Percentiles rank a stretch among this genome's conserved stretches.
Conservation (phyloP, 768 basidiomycete species). For the Boletus rex-veris region DNA sequence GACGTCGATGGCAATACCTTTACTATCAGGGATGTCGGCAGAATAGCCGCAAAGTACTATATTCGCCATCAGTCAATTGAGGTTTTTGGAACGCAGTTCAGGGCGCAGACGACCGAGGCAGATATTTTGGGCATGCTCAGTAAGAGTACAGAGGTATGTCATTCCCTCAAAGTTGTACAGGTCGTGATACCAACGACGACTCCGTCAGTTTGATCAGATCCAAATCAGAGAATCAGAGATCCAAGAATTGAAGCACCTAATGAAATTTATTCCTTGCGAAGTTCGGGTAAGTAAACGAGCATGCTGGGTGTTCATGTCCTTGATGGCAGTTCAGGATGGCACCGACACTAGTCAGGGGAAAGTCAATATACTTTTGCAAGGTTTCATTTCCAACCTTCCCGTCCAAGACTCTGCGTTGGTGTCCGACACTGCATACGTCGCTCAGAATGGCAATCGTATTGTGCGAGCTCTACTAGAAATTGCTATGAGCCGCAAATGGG, state of each 20-base stretch:
- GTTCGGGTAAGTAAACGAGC: slow-evolving; percentile 54
- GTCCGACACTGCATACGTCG: slow-evolving; percentile 90
- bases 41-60: slow-evolving; percentile 96
- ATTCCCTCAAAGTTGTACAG: neutral
- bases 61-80: slow-evolving; percentile 83
- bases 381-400: slow-evolving; percentile 73
- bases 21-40: slow-evolving; percentile 82
- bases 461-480: slow-evolving; percentile 94
- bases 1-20: slow-evolving; percentile 58
- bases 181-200: neutral
- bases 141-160: slow-evolving; percentile 80
- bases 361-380: slow-evolving; percentile 93
- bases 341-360: slow-evolving; percentile 69
- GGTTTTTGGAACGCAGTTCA: slow-evolving; percentile 77
- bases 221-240: slow-evolving; percentile 89
- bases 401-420: slow-evolving; percentile 95
- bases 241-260: slow-evolving; percentile 72
- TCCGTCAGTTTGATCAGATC: slow-evolving; percentile 82
- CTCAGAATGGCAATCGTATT: slow-evolving; percentile 94
- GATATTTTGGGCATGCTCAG: slow-evolving; percentile 85
- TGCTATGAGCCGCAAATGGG: slow-evolving; percentile 90
- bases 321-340: slow-evolving; percentile 48
- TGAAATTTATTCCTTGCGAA: slow-evolving; percentile 70
- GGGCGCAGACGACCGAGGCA: slow-evolving; percentile 85
- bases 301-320: neutral